A percentile compares a stretch with the other conserved stretches of the same genome.
Evolutionary conservation across 164 flowering plant genomes (phyloP).

Genomic region (Houttuynia cordata): DNA sequence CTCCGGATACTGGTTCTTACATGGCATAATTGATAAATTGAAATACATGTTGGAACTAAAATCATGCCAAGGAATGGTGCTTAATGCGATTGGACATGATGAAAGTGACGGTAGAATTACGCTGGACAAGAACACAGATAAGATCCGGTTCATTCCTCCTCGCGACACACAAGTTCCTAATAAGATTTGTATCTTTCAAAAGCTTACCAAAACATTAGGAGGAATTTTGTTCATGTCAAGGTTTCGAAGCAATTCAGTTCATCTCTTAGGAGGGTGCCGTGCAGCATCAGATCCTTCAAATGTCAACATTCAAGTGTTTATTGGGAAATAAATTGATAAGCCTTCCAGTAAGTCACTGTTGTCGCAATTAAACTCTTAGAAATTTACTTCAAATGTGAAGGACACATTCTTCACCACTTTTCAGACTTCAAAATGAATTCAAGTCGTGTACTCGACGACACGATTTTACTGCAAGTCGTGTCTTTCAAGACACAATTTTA

Average conservation of each 20-base stretch:
- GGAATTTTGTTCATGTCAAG: conserved; percentile 47
- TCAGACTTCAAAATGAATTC: too few relatives aligned
- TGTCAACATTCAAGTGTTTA: too few relatives aligned
- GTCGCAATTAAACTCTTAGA: too few relatives aligned
- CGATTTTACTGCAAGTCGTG: too few relatives aligned
- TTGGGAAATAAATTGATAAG: too few relatives aligned
- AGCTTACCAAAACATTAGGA: conserved; percentile 39
- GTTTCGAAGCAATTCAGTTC: conserved; percentile 47
- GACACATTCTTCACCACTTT: too few relatives aligned
- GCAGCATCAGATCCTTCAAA: conserved; percentile 33
- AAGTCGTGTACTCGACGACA: too few relatives aligned
- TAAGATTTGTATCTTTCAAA: conserved; percentile 40
- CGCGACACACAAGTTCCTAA: conserved; percentile 31
- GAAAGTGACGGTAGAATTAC: conserved; percentile 32
- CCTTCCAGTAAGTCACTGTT: too few relatives aligned
- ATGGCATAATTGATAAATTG: conserved; percentile 33
- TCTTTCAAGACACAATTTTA: too few relatives aligned
- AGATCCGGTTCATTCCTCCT: conserved; percentile 31
- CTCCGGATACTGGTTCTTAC: conserved; percentile 29
- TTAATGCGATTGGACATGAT: conserved; percentile 45
- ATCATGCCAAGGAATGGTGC: conserved; percentile 15
- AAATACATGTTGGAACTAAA: conserved; percentile 14
- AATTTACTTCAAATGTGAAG: too few relatives aligned
- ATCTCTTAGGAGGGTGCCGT: conserved; percentile 58
- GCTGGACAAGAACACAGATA: conserved; percentile 20